Base-by-base conservation (phyloP, 2,329 filamentous ascomycete genomes). In the Pestalotiopsis sp. region DNA sequence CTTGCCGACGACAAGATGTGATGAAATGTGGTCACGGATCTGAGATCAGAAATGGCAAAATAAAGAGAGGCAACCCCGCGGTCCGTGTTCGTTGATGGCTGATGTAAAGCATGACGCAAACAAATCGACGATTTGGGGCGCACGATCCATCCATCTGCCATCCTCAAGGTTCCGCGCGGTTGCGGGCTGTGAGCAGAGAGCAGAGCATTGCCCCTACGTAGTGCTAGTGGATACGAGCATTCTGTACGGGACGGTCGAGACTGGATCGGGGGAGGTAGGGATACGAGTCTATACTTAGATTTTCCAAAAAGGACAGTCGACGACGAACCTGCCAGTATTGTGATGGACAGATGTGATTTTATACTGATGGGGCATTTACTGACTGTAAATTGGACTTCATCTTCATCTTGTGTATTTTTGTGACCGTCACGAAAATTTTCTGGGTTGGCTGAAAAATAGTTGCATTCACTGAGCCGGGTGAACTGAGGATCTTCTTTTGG, bases 401-500 rank as follows among this genome's bases (percentile, higher is more conserved):
- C 31, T 36, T 36, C 31, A 2, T 23, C 20, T n/a, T 52, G 45
- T n/a, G n/a, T 52, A 23, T 52, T 9, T 52, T 52, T 52, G 45
- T 52, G 9, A n/a, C 17, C 17, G 20, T 52, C 17, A 52, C 17
- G 20, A 52, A 52, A 52, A n/a, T 52, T 52, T 52, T 20, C 27
- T 36, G 36, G 60, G 13, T 63, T 63, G 14, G 31, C 36, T 38
- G 60, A 23, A n/a, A 59, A 27, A 59, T 36, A 36, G 14, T 59
- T 36, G 31, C 31, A 52, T 52, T 17, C 13, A 41, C 7, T 36
- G 31, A 20, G 52, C 23, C 41, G 25, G 23, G 17, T 11, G 13
- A 31, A 60, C 17, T 67, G 65, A 67, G 65, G 65, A 67, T 67
- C 65, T 59, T 67, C 65, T 36, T 38, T 45, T 27, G 31, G 52